Conservation (phyloP, 2,329 filamentous ascomycete genomes). For the Scortechinia acanthostroma region DNA sequence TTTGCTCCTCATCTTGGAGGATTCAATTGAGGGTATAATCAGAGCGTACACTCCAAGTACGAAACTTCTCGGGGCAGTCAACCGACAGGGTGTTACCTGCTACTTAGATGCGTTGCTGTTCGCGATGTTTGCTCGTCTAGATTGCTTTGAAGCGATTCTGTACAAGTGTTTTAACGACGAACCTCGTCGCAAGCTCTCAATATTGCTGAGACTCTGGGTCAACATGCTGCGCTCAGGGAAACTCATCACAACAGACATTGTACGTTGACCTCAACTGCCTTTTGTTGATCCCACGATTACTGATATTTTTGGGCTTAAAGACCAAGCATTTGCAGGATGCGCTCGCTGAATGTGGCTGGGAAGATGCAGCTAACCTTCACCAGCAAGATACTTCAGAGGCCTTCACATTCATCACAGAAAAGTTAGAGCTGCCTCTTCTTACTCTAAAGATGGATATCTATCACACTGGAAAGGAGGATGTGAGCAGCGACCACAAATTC, state of each 20-base stretch:
- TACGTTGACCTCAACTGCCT: no score
- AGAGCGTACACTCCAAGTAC: constrained; percentile 66
- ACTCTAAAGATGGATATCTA: constrained; percentile 92
- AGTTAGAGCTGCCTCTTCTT: constrained; percentile 76
- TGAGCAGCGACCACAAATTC: constrained; percentile 85
- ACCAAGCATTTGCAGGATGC: constrained; percentile 77
- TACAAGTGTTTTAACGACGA: constrained; percentile 73
- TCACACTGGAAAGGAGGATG: constrained; percentile 75
- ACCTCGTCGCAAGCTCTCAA: constrained; percentile 60
- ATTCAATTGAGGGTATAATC: constrained; percentile 74
- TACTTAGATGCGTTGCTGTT: constrained; percentile 88
- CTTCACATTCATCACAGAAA: constrained; percentile 89
- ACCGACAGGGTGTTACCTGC: constrained; percentile 82
- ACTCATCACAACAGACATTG: constrained; percentile 78
- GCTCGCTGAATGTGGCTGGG: constrained; percentile 80
- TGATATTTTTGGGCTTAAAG: no score
- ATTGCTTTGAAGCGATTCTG: constrained; percentile 87
- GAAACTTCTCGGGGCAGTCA: constrained; percentile 76
- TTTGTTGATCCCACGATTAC: no score
- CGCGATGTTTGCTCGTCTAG: constrained; percentile 86
- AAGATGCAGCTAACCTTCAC: constrained; percentile 66
- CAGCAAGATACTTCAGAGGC: constrained; percentile 96
- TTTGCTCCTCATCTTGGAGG: constrained; percentile 70
- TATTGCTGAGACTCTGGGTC: constrained; percentile 79
- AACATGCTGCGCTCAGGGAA: constrained; percentile 82